A percentile compares a stretch with the other conserved stretches of the same genome.
Evolutionary conservation across 495 filamentous ascomycete genomes (phyloP).

Genomic region (Penicillium diatomitis): DNA sequence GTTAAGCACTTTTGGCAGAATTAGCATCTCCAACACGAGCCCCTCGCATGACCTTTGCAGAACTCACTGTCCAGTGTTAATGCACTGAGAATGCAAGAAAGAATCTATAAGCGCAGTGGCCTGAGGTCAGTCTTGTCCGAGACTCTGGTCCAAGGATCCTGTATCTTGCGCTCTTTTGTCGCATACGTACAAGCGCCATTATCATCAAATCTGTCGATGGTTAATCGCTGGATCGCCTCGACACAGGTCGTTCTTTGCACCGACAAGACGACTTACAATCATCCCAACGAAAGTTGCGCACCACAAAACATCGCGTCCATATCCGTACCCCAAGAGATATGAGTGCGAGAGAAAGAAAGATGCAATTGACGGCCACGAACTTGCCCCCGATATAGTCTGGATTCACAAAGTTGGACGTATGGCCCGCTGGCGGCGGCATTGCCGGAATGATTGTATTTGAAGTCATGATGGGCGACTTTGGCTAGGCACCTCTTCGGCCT

Average conservation of each 20-base stretch:
- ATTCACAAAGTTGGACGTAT: slow-evolving; percentile 27
- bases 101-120: slow-evolving; percentile 1
- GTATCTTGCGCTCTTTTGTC: too few species aligned
- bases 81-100: slow-evolving; percentile 20
- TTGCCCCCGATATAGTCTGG: slow-evolving; percentile 11
- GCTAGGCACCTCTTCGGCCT: background rate
- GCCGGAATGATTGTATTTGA: slow-evolving; percentile 16
- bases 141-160: too few species aligned
- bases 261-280: slow-evolving; percentile 23
- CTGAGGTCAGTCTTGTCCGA: background rate
- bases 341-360: slow-evolving; percentile 23
- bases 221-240: background rate
- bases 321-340: slow-evolving; percentile 22
- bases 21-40: background rate
- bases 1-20: slow-evolving; percentile 11
- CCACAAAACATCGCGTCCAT: slow-evolving; percentile 28
- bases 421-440: slow-evolving; percentile 22
- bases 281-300: slow-evolving; percentile 29
- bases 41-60: background rate
- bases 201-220: slow-evolving; percentile 19
- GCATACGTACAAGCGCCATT: slow-evolving; percentile 18
- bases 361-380: slow-evolving; percentile 19
- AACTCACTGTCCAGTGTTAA: slow-evolving; percentile 21
- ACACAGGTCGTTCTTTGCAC: background rate
- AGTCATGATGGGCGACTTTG: slow-evolving; percentile 12